Evolutionary conservation across 2,329 filamentous ascomycete species (phyloP).

Genomic region (Ascomycota sp.): DNA sequence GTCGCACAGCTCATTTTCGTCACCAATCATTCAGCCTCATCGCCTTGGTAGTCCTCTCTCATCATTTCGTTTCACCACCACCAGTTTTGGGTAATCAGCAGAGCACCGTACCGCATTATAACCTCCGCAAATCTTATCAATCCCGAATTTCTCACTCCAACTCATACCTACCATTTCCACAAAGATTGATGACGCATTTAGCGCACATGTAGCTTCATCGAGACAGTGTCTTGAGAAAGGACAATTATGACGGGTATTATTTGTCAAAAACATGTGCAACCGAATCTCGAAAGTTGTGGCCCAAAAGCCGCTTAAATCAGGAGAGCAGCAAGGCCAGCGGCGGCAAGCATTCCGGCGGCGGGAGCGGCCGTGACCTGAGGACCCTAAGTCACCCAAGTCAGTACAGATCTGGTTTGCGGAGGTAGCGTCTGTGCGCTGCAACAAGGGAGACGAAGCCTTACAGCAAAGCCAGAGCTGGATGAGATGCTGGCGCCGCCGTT

Average conservation of each 20-base stretch:
- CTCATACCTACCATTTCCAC: conserved; percentile 7
- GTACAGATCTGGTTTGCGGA: background rate
- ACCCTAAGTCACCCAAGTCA: conserved; percentile 7
- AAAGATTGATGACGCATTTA: conserved; percentile 6
- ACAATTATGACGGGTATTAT: conserved; percentile 18
- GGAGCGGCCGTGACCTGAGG: conserved; percentile 24
- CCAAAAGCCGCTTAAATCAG: conserved; percentile 21
- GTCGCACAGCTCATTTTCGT: too few relatives aligned
- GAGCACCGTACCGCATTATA: conserved; percentile 15
- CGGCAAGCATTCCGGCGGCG: conserved; percentile 24
- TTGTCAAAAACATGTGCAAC: conserved; percentile 20
- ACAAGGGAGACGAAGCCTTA: conserved; percentile 7
- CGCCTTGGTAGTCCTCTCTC: too few relatives aligned
- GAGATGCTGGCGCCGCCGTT: conserved; percentile 2
- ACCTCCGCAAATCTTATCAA: conserved; percentile 10
- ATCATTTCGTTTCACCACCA: conserved; percentile 11
- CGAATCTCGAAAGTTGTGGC: conserved; percentile 9
- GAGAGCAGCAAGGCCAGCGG: conserved; percentile 26
- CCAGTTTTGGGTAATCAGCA: conserved; percentile 14
- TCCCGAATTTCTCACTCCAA: conserved; percentile 11
- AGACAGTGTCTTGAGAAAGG: conserved; percentile 7
- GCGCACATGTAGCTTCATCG: conserved; percentile 4
- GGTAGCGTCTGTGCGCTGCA: background rate
- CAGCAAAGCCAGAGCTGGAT: conserved; percentile 8
- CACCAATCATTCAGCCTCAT: too few relatives aligned